Evolutionary conservation across 768 basidiomycete genomes (phyloP).

Genomic region (Trametopsis cervina): DNA sequence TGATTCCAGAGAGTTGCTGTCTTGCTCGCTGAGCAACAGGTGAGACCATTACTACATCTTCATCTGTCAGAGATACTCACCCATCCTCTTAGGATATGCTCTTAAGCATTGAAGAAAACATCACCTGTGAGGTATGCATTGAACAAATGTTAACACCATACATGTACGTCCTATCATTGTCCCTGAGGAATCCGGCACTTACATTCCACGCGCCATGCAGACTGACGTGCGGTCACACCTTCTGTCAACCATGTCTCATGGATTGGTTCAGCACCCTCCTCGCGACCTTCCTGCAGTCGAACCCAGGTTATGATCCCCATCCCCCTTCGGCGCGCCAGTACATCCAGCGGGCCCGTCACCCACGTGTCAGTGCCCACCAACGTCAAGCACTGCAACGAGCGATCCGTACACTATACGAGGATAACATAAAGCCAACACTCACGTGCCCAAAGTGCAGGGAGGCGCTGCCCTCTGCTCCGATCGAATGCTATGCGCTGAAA

Average conservation of each 20-base stretch:
- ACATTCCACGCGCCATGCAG: slow-evolving; percentile 27
- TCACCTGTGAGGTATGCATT: slow-evolving; percentile 62
- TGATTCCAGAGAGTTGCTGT: no score
- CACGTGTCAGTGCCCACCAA: not conserved
- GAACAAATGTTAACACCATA: slow-evolving; percentile 60
- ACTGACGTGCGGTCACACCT: slow-evolving; percentile 65
- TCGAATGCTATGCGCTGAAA: slow-evolving; percentile 59
- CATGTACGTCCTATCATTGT: slow-evolving; percentile 35
- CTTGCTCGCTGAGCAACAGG: not conserved
- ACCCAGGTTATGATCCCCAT: slow-evolving; percentile 37
- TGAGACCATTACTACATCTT: not conserved
- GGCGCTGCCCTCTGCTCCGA: slow-evolving; percentile 39
- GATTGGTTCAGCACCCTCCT: slow-evolving; percentile 47
- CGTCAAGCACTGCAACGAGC: slow-evolving; percentile 10
- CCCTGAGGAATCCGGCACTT: not conserved
- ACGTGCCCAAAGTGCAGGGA: slow-evolving; percentile 65
- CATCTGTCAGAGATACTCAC: not conserved
- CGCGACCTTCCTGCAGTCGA: slow-evolving; percentile 37
- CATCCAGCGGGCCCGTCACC: slow-evolving; percentile 8
- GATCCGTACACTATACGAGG: slow-evolving; percentile 3
- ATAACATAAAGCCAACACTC: slow-evolving; percentile 41
- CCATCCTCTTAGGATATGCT: not conserved
- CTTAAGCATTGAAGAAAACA: slow-evolving; percentile 39
- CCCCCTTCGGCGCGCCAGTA: not conserved
- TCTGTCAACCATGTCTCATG: slow-evolving; percentile 54